These are phyloP conservation scores for Cyberlindnera americana DNA, from an alignment of 805 yeast species.

Conservation along the genomic window DNA sequence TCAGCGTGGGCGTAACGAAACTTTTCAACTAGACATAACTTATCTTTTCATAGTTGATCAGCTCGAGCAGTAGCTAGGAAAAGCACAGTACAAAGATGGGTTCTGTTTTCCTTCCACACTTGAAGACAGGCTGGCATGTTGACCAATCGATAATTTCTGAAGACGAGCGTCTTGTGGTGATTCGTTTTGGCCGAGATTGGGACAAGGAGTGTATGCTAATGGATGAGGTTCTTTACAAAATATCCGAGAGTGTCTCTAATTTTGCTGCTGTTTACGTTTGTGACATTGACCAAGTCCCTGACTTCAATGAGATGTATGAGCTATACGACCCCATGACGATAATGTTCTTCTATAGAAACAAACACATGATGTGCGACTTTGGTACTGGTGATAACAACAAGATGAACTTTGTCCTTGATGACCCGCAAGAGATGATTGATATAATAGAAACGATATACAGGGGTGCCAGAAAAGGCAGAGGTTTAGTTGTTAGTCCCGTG, in stretches of 20 bases:
- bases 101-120: conserved; percentile 6
- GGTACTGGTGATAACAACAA: conserved; percentile 98
- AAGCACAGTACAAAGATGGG: no score
- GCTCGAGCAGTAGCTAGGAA: no score
- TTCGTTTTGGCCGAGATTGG: conserved; percentile 81
- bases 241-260: conserved; percentile 80
- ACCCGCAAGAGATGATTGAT: conserved; percentile 87
- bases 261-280: conserved; percentile 88
- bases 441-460: conserved; percentile 84
- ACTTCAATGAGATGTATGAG: conserved; percentile 87
- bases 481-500: conserved; percentile 78
- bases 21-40: no score
- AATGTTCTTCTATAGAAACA: conserved; percentile 90
- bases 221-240: conserved; percentile 79
- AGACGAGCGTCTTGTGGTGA: conserved; percentile 80
- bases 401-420: conserved; percentile 72
- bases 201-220: conserved; percentile 80
- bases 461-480: conserved; percentile 91
- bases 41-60: no score
- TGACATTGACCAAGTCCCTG: conserved; percentile 86
- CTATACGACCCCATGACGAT: conserved; percentile 85
- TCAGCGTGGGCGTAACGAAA: conserved; percentile 4
- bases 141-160: conserved; percentile 91
- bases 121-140: conserved; percentile 58
- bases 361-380: conserved; percentile 97